Evolutionary conservation across 495 filamentous ascomycete species (phyloP).

Genomic region (Penicillium maclennaniae): DNA sequence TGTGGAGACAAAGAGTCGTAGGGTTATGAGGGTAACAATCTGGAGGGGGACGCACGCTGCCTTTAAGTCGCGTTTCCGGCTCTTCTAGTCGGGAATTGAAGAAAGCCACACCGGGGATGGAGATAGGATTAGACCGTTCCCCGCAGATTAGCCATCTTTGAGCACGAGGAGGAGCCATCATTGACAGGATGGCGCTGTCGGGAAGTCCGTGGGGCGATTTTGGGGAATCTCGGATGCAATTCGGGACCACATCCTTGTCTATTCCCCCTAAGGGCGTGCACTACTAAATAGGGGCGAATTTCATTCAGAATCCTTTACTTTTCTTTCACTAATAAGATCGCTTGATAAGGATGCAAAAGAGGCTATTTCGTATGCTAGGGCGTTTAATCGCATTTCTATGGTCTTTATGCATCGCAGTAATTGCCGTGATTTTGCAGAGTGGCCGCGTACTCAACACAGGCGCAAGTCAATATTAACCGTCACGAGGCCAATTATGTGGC

Average conservation of each 20-base stretch:
- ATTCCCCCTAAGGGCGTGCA: conserved; percentile 1
- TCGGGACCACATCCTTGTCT: conserved; percentile 23
- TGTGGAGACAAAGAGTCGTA: conserved; percentile 9
- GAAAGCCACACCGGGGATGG: neutral
- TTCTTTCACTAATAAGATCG: no score
- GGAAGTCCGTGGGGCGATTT: conserved; percentile 13
- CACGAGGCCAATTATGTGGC: neutral
- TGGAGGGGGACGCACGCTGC: neutral
- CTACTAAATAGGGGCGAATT: neutral
- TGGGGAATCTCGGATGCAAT: conserved; percentile 5
- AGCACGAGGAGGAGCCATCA: conserved; percentile 1
- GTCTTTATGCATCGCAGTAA: neutral
- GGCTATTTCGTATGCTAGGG: neutral
- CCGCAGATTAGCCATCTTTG: conserved; percentile 1
- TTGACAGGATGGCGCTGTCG: conserved; percentile 8
- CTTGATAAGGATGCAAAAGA: neutral
- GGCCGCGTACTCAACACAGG: neutral
- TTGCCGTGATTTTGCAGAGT: neutral
- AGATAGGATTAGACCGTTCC: neutral
- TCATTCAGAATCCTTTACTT: no score
- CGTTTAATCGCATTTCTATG: neutral
- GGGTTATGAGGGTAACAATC: neutral
- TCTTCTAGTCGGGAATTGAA: conserved; percentile 5
- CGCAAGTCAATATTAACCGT: neutral
- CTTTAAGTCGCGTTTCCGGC: conserved; percentile 10